Evolutionary conservation across 75 land plant species (phyloP).

Genomic region (Ceratopteris richardii): DNA sequence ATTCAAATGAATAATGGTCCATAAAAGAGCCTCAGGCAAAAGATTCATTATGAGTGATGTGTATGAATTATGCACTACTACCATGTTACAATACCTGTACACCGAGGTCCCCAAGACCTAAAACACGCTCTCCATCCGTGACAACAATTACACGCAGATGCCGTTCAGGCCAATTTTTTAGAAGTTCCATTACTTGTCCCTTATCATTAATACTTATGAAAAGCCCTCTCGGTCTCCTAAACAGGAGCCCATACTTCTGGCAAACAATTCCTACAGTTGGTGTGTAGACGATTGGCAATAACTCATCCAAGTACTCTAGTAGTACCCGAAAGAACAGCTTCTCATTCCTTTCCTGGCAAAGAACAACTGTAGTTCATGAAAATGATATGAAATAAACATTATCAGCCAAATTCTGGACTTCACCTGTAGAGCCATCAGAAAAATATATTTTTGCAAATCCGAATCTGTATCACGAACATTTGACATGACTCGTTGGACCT

Average conservation of each 20-base stretch:
- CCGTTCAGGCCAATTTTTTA: slow-evolving; percentile 25
- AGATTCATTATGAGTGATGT: no score
- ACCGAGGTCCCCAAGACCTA: slow-evolving; percentile 91
- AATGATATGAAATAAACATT: background rate
- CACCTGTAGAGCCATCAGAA: slow-evolving; percentile 28
- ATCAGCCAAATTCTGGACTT: background rate
- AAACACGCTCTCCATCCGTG: slow-evolving; percentile 90
- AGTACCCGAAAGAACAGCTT: slow-evolving; percentile 26
- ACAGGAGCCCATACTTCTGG: slow-evolving; percentile 25
- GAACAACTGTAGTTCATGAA: background rate
- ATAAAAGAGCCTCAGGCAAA: no score
- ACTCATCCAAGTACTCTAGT: slow-evolving; percentile 19
- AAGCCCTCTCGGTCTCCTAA: slow-evolving; percentile 22
- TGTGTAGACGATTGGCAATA: slow-evolving; percentile 30
- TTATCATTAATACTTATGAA: slow-evolving; percentile 22
- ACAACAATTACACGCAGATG: slow-evolving; percentile 58
- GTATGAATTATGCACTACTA: no score
- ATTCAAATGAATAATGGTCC: no score
- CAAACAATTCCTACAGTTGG: slow-evolving; percentile 30
- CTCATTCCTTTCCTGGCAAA: slow-evolving; percentile 29
- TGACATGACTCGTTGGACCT: slow-evolving; percentile 28
- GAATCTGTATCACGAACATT: slow-evolving; percentile 4
- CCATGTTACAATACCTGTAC: no score
- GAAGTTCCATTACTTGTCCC: slow-evolving; percentile 16
- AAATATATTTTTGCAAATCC: slow-evolving; percentile 15